These are phyloP conservation scores for Dendrobium nobile DNA, from an alignment of 106 monocot species.

Conservation along the genomic window DNA sequence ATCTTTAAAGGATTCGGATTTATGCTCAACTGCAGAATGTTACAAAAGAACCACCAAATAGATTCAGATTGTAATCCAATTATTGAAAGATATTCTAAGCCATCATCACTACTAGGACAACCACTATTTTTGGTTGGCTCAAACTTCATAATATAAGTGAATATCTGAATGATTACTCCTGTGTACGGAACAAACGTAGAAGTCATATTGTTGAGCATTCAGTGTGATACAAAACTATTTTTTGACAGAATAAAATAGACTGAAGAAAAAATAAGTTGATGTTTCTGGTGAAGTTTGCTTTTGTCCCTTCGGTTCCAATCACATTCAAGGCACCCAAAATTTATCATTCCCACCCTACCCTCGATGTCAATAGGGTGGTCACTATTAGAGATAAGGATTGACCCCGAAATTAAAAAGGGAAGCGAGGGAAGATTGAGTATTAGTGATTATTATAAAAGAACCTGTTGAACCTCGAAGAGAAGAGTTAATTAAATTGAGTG, in stretches of 20 bases:
- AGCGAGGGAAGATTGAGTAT: too few species aligned
- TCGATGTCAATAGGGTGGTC: not conserved
- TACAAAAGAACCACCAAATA: not conserved
- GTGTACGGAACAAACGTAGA: not conserved
- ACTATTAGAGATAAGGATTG: too few species aligned
- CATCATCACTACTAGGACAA: not conserved
- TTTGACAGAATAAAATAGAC: not conserved
- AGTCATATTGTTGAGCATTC: not conserved
- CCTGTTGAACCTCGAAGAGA: too few species aligned
- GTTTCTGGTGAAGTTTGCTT: not conserved
- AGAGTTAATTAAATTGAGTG: too few species aligned
- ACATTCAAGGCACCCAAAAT: not conserved
- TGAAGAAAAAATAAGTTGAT: not conserved
- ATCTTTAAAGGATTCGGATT: not conserved
- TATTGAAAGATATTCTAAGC: not conserved
- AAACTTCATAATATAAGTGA: not conserved
- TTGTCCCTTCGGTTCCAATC: not conserved
- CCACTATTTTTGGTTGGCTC: not conserved
- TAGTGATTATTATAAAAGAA: too few species aligned
- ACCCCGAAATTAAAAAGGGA: too few species aligned
- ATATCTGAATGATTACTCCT: not conserved
- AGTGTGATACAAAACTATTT: not conserved
- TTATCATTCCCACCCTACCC: not conserved
- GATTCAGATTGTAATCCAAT: not conserved
- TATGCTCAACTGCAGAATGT: not conserved